Percentiles rank a stretch among this genome's conserved stretches.
Evolutionary conservation across 495 filamentous ascomycete genomes (phyloP).

Genomic region (Aspergillus hancockii): DNA sequence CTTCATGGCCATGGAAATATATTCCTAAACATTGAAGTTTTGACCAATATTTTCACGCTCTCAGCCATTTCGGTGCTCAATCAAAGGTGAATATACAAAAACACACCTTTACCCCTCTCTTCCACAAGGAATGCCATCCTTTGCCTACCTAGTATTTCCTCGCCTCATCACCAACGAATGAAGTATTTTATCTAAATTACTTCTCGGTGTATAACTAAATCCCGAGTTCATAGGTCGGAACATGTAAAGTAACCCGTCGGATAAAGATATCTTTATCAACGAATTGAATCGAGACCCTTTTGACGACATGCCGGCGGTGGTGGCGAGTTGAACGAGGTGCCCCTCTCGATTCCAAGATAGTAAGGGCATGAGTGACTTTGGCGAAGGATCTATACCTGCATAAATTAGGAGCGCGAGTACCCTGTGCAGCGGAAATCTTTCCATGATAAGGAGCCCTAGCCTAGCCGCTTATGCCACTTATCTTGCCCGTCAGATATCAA

Average conservation of each 20-base stretch:
- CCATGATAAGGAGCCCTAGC: not conserved
- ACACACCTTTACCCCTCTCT: not conserved
- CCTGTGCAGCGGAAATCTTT: not conserved
- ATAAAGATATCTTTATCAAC: not conserved
- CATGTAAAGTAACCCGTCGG: not conserved
- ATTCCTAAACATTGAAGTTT: not conserved
- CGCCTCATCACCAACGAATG: not conserved
- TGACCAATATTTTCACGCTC: not conserved
- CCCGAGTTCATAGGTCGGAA: not conserved
- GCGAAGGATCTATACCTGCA: not conserved
- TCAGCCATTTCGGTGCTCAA: not conserved
- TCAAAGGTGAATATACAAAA: not conserved
- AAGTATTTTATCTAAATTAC: not conserved
- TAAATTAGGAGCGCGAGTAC: not conserved
- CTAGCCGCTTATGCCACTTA: not conserved
- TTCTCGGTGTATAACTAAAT: not conserved
- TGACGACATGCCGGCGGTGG: not conserved
- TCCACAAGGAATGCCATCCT: not conserved
- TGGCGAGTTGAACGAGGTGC: not conserved
- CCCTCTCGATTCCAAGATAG: not conserved
- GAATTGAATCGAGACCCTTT: not conserved
- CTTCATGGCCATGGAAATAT: not conserved
- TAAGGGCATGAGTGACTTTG: not conserved
- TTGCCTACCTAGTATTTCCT: not conserved
- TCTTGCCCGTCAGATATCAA: not conserved